Evolutionary conservation across 805 yeast species (phyloP), one percentile per base, ranked within the genome.

Genomic region (Candida adriatica): DNA sequence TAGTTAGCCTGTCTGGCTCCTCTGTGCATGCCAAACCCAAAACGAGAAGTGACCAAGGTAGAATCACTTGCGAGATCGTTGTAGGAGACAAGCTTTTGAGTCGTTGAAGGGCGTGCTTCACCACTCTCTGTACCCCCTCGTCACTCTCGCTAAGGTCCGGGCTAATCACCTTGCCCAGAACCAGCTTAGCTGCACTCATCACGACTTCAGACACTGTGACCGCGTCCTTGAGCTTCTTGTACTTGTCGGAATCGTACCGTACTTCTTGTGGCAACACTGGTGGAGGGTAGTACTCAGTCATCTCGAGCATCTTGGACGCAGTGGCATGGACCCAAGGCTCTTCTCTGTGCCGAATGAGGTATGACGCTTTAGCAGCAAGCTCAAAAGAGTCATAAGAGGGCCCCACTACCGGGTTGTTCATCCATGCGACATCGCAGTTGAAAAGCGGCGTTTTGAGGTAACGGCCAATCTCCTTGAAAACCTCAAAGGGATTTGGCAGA

Each of bases 341-440:
- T 2, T 32, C 25, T 2, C 22, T 3, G 18, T 39, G 36, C 16
- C 45, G 29, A 28, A 39, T 16, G 9, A 62, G 38, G 48, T 57
- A 61, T 1, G 59, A 51, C 1, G 58, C 52, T 34, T 62, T 62
- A 4, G 62, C 59, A 8, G 55, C 51, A 5, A 56, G 27, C 33
- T 61, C 65, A 37, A 48, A 62, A 0, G 62, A 41, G 9, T 53
- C 60, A 4, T 50, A 41, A 1, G 64, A 54, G 6, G 65, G 58
- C 2, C 68, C 68, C 8, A 59, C 36, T 1, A 62, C 56, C 0
- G 68, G 68, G 35, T 62, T 60, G 34, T 62, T 62, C 64, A 62
- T 59, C 66, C 66, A 62, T n/a, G 45, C 43, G n/a, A 56, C 58
- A 10, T 51, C 55, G 37, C 61, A 53, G 17, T 53, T 47, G 37